Percentiles rank a stretch among this genome's conserved stretches.
Evolutionary conservation across 768 basidiomycete genomes (phyloP).

Genomic region (Mycena galericulata): DNA sequence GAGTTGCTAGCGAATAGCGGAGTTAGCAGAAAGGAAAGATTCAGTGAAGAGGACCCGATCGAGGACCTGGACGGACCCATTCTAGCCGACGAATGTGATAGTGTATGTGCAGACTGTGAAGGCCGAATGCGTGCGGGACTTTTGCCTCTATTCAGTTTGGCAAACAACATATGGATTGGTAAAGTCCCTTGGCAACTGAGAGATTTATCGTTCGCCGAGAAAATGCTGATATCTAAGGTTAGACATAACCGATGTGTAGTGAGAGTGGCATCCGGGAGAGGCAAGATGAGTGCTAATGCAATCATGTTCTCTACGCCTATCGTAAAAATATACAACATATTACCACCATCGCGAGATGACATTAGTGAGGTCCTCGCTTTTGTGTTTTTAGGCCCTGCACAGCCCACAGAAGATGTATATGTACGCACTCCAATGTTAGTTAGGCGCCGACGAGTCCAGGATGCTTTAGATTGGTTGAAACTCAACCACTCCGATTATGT

Average conservation of each 20-base stretch:
- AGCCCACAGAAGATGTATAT: conserved; percentile 32
- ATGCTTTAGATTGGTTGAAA: conserved; percentile 24
- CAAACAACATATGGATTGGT: neutral
- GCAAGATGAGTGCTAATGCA: conserved; percentile 44
- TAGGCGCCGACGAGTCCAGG: neutral
- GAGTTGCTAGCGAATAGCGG: no score
- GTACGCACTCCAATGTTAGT: conserved; percentile 12
- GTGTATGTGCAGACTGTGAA: neutral
- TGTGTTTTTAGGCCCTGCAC: conserved; percentile 19
- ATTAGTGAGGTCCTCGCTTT: conserved; percentile 39
- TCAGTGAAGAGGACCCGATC: neutral
- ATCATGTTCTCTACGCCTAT: conserved; percentile 39
- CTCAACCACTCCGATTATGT: conserved; percentile 21
- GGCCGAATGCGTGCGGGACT: neutral
- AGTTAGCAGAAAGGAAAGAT: neutral
- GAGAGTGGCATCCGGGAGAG: conserved; percentile 37
- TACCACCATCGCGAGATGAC: conserved; percentile 38
- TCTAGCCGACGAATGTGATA: neutral
- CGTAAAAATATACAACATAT: conserved; percentile 36
- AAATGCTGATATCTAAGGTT: conserved; percentile 37
- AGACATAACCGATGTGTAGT: conserved; percentile 46
- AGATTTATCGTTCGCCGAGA: conserved; percentile 42
- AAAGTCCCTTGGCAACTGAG: neutral
- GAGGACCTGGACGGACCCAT: neutral
- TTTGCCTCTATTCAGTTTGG: neutral